phyloP scores from a whole-genome alignment of 1,284 basidiomycete species.

The Ustilago xerochloae region DNA sequence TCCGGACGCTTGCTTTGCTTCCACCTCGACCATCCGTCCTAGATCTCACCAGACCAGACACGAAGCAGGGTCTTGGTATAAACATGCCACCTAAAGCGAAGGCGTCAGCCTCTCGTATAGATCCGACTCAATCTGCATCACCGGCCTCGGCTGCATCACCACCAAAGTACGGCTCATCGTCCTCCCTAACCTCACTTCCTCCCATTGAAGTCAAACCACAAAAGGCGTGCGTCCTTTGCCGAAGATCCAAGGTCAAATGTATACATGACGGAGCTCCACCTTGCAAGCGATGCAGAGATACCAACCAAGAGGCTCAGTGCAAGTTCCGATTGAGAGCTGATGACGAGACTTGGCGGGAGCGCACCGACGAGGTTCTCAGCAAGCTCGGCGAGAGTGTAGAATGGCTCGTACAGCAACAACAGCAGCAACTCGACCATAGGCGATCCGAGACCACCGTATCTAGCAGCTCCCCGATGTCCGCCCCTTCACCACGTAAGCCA shows the following conservation, averaged over 20 bases:
- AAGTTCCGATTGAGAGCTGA: constrained; percentile 60
- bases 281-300: constrained; percentile 55
- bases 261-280: constrained; percentile 59
- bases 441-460: constrained; percentile 16
- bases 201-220: constrained; percentile 55
- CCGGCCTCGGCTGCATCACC: constrained; percentile 31
- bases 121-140: constrained; percentile 18
- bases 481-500: constrained; percentile 25
- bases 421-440: constrained; percentile 16
- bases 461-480: constrained; percentile 24
- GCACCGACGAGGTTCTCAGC: constrained; percentile 54
- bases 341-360: constrained; percentile 58
- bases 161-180: constrained; percentile 16
- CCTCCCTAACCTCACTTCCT: constrained; percentile 24
- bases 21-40: too few species aligned
- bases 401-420: constrained; percentile 43
- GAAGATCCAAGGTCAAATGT: constrained; percentile 59
- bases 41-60: too few species aligned
- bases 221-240: constrained; percentile 57
- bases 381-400: constrained; percentile 51
- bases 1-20: too few species aligned
- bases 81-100: constrained; percentile 39
- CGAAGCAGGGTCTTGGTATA: too few species aligned
- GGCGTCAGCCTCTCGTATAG: neutral
- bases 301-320: constrained; percentile 54